Evolutionary conservation across 2,329 filamentous ascomycete species (phyloP).

Genomic region (Coniochaeta sp.): DNA sequence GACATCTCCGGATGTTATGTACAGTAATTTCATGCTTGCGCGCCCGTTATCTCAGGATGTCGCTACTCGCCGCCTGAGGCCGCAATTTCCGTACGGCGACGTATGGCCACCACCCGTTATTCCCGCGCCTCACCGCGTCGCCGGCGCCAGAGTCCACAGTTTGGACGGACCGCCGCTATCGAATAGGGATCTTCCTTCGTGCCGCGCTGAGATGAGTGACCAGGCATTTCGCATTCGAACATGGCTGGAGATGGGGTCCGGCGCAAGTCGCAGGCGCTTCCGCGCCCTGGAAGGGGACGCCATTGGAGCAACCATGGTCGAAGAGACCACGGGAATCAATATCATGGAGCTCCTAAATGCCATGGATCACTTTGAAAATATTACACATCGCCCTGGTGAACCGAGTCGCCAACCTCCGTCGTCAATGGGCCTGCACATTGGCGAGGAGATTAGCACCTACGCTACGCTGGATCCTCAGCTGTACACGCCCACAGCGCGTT

Average conservation of each 20-base stretch:
- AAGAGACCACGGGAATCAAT: conserved; percentile 5
- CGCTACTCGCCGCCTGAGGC: conserved; percentile 19
- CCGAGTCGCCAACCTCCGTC: conserved; percentile 6
- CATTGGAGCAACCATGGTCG: not conserved
- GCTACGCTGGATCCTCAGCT: conserved; percentile 62
- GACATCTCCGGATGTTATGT: conserved; percentile 35
- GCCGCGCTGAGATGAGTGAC: conserved; percentile 55
- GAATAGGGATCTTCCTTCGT: conserved; percentile 31
- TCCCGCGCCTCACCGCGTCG: conserved; percentile 51
- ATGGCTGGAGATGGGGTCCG: conserved; percentile 60
- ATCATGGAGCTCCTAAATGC: conserved; percentile 10
- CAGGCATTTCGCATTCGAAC: conserved; percentile 65
- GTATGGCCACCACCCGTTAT: conserved; percentile 72
- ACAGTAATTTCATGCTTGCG: conserved; percentile 62
- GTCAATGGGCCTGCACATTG: conserved; percentile 38
- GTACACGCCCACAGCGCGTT: conserved; percentile 74
- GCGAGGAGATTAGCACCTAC: conserved; percentile 53
- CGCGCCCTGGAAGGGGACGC: not conserved
- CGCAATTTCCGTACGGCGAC: conserved; percentile 35
- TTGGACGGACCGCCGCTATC: conserved; percentile 16
- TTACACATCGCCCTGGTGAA: conserved; percentile 3
- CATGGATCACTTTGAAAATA: conserved; percentile 2
- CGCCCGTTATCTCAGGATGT: conserved; percentile 34
- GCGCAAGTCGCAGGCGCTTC: not conserved
- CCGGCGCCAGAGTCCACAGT: conserved; percentile 18